Evolutionary conservation across 352 stramenopile species (phyloP).

Genomic region (Phytophthora hibernalis): DNA sequence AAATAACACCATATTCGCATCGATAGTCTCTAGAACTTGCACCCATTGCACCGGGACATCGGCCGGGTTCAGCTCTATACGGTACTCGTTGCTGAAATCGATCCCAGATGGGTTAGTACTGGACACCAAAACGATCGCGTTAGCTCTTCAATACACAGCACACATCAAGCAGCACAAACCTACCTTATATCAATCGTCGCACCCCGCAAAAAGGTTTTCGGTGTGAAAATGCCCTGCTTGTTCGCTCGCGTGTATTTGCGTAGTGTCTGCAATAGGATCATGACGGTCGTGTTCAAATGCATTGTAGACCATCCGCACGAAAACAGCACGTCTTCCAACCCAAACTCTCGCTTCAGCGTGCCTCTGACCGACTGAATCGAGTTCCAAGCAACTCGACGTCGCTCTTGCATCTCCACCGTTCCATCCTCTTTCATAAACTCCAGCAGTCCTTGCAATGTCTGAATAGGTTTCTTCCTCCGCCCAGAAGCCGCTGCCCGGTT

Average conservation of each 20-base stretch:
- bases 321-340: conserved; percentile 48
- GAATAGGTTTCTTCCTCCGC: conserved; percentile 44
- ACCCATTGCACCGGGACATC: conserved; percentile 75
- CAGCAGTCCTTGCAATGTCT: conserved; percentile 48
- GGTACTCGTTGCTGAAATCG: conserved; percentile 66
- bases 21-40: conserved; percentile 62
- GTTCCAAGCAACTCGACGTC: conserved; percentile 50
- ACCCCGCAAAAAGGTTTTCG: conserved; percentile 45
- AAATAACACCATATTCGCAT: conserved; percentile 53
- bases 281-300: conserved; percentile 64
- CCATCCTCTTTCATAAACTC: conserved; percentile 48
- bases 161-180: not conserved
- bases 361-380: conserved; percentile 63
- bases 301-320: conserved; percentile 70
- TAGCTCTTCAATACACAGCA: not conserved
- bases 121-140: conserved; percentile 7
- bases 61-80: conserved; percentile 57
- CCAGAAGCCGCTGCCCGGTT: conserved; percentile 27
- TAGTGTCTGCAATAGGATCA: conserved; percentile 68
- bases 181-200: conserved; percentile 55
- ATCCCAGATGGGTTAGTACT: conserved; percentile 60
- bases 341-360: conserved; percentile 62
- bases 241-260: conserved; percentile 54
- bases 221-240: conserved; percentile 43
- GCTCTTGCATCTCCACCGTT: conserved; percentile 46